Evolutionary conservation across 257 asterid genomes (phyloP).

Genomic region (Rubia yunnanensis): DNA sequence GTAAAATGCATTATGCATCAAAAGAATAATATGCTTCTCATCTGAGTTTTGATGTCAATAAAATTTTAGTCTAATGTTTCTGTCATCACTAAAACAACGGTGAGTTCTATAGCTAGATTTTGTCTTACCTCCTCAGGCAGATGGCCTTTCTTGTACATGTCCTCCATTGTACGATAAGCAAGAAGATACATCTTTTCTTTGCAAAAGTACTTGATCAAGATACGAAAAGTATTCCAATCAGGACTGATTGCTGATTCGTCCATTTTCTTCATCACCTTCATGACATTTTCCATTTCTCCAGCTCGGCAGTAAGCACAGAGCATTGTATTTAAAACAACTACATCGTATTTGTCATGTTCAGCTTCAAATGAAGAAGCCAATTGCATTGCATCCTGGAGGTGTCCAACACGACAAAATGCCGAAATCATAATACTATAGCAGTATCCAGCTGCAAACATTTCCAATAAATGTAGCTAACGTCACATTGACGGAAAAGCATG

Average conservation of each 20-base stretch:
- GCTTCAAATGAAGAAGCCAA: slow-evolving; percentile 71
- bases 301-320: slow-evolving; percentile 88
- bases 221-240: slow-evolving; percentile 78
- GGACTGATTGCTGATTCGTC: slow-evolving; percentile 74
- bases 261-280: slow-evolving; percentile 95
- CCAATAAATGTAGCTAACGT: slow-evolving; percentile 4
- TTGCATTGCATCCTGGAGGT: slow-evolving; percentile 78
- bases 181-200: slow-evolving; percentile 67
- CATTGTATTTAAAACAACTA: slow-evolving; percentile 84
- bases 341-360: slow-evolving; percentile 73
- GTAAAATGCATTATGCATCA: neutral
- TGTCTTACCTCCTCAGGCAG: slow-evolving; percentile 72
- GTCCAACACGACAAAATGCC: slow-evolving; percentile 71
- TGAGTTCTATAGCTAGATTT: neutral
- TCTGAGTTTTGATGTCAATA: neutral
- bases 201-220: slow-evolving; percentile 77
- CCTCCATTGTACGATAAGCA: slow-evolving; percentile 83
- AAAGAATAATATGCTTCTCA: neutral
- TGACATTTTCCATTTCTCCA: slow-evolving; percentile 89
- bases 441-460: slow-evolving; percentile 61
- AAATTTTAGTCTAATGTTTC: too few relatives aligned
- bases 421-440: slow-evolving; percentile 95
- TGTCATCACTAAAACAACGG: neutral
- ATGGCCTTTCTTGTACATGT: slow-evolving; percentile 85
- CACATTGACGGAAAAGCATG: neutral